Percentiles rank a stretch among this genome's conserved stretches.
Evolutionary conservation across 164 flowering plant species (phyloP).

Genomic region (Kalanchoe fedtschenkoi): DNA sequence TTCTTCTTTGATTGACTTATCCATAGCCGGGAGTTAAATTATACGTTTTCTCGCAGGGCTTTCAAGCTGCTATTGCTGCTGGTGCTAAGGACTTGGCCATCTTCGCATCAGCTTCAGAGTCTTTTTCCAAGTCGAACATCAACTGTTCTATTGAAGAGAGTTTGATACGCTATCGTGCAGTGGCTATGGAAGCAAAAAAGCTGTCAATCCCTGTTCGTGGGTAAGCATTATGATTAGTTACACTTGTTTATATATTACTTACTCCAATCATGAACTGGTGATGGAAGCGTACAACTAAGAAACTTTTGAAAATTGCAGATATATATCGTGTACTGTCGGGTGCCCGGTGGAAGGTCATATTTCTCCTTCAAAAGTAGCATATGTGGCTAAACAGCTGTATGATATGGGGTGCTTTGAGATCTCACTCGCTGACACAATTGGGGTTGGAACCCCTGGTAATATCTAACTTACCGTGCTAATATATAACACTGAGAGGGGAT

Average conservation of each 20-base stretch:
- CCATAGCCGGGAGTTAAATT: neutral
- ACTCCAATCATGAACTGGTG: neutral
- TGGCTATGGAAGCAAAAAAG: slow-evolving; percentile 65
- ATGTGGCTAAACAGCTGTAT: slow-evolving; percentile 78
- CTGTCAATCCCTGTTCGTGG: slow-evolving; percentile 88
- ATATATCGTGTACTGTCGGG: slow-evolving; percentile 87
- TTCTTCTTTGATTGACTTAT: neutral
- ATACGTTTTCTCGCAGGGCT: slow-evolving; percentile 41
- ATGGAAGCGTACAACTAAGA: neutral
- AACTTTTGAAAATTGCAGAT: slow-evolving; percentile 29
- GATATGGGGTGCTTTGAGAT: slow-evolving; percentile 98
- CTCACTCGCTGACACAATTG: slow-evolving; percentile 94
- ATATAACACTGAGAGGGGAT: neutral
- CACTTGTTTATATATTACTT: neutral
- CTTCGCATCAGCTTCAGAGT: slow-evolving; percentile 95
- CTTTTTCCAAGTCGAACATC: slow-evolving; percentile 88
- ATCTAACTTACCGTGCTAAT: neutral
- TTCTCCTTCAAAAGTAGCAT: slow-evolving; percentile 77
- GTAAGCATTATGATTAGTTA: slow-evolving; percentile 24
- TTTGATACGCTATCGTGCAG: slow-evolving; percentile 64
- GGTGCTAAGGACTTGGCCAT: slow-evolving; percentile 95
- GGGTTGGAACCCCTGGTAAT: slow-evolving; percentile 97
- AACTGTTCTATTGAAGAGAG: slow-evolving; percentile 93
- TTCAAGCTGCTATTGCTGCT: slow-evolving; percentile 87
- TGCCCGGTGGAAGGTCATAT: slow-evolving; percentile 91